Evolutionary conservation across 257 asterid species (phyloP).

Genomic region (Orobanche coerulescens): DNA sequence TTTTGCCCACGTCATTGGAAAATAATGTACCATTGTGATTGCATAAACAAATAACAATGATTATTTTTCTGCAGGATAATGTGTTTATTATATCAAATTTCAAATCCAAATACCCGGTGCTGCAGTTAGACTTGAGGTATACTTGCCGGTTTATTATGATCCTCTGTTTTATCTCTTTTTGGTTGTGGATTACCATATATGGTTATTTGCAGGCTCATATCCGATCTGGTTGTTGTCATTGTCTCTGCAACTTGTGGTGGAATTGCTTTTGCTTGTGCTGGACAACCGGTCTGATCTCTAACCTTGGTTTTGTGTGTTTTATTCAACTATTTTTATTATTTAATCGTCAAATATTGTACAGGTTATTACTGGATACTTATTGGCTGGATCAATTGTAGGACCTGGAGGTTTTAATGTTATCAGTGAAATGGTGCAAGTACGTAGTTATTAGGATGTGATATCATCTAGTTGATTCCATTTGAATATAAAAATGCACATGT

Average conservation of each 20-base stretch:
- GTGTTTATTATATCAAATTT: conserved; percentile 93
- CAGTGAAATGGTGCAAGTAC: conserved; percentile 98
- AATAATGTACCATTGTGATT: conserved; percentile 9
- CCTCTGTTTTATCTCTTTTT: conserved; percentile 19
- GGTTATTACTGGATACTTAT: conserved; percentile 93
- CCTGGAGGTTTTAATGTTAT: conserved; percentile 95
- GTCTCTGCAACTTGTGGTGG: conserved; percentile 99
- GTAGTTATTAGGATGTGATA: conserved; percentile 23
- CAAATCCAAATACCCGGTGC: conserved; percentile 91
- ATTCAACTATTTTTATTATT: conserved; percentile 19
- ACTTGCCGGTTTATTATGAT: conserved; percentile 17
- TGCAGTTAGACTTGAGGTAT: conserved; percentile 94
- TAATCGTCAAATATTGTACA: conserved; percentile 30
- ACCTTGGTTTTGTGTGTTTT: conserved; percentile 19
- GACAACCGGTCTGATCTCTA: conserved; percentile 80
- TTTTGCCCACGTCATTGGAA: conserved; percentile 10
- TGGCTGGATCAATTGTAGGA: conserved; percentile 98
- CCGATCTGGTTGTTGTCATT: conserved; percentile 92
- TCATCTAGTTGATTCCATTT: conserved; percentile 11
- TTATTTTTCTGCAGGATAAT: conserved; percentile 57
- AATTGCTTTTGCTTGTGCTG: conserved; percentile 98
- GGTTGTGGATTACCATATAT: conserved; percentile 17
- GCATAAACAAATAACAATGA: conserved; percentile 10
- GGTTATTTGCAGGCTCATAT: conserved; percentile 68
- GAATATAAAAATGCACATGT: conserved; percentile 9